Conservation (phyloP, 1,284 basidiomycete genomes). For the Porodaedalea pini region DNA sequence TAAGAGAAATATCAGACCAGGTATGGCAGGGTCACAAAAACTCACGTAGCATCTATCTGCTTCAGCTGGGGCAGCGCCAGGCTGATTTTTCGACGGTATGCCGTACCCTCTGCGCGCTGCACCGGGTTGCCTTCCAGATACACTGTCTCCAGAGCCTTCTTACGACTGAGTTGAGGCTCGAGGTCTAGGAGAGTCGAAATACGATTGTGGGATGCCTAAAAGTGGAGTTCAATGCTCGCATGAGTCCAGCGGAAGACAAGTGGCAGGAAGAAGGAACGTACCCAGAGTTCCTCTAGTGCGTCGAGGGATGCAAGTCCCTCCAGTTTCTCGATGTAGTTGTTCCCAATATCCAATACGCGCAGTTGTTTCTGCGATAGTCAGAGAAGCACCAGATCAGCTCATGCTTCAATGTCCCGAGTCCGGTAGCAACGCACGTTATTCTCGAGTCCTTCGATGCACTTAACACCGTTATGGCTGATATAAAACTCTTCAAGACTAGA, state of each 20-base stretch:
- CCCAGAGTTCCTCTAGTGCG: conserved; percentile 91
- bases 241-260: not conserved
- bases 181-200: conserved; percentile 48
- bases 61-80: conserved; percentile 83
- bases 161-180: conserved; percentile 69
- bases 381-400: not conserved
- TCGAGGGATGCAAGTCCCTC: conserved; percentile 80
- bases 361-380: conserved; percentile 70
- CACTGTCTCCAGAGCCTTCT: conserved; percentile 75
- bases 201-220: conserved; percentile 29
- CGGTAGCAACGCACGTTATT: conserved; percentile 57
- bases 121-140: conserved; percentile 96
- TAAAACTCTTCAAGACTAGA: conserved; percentile 86
- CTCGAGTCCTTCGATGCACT: conserved; percentile 82
- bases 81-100: conserved; percentile 89
- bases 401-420: not conserved
- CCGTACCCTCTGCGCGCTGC: conserved; percentile 72
- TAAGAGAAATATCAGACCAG: too few relatives aligned
- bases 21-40: conserved; percentile 21
- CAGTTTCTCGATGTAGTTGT: conserved; percentile 77
- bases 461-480: conserved; percentile 90
- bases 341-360: conserved; percentile 84
- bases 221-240: not conserved
- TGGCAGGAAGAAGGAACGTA: conserved; percentile 34
- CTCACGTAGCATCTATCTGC: conserved; percentile 95